These are phyloP conservation scores for Linderina pennispora DNA, from an alignment of 192 early-diverging fungal species.

Conservation along the genomic window DNA sequence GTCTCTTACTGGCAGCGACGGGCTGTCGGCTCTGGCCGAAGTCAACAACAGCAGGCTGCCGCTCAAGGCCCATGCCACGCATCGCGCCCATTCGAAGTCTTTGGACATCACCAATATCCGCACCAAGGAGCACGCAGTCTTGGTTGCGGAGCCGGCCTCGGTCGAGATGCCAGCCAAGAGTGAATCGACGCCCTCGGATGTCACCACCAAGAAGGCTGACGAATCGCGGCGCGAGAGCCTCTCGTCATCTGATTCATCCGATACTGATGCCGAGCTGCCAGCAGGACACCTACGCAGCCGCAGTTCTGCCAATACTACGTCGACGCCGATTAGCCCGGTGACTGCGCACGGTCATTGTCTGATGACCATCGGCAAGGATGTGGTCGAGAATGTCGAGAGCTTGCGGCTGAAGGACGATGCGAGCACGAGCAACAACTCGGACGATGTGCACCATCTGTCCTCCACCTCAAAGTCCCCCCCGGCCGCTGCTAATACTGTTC, in stretches of 20 bases:
- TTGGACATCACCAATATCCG: constrained; percentile 4
- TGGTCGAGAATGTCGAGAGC: constrained; percentile 8
- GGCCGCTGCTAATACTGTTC: no score
- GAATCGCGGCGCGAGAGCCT: no score
- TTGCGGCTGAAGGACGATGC: background rate
- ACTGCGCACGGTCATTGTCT: constrained; percentile 8
- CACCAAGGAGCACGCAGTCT: background rate
- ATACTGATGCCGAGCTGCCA: no score
- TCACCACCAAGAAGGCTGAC: no score
- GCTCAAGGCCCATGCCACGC: background rate
- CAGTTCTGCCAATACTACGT: background rate
- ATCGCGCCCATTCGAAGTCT: constrained; percentile 15
- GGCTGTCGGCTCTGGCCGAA: background rate
- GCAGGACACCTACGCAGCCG: no score
- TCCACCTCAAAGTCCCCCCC: no score
- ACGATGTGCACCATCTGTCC: no score
- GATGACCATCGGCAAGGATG: constrained; percentile 20
- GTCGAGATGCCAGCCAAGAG: constrained; percentile 1
- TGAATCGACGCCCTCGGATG: no score
- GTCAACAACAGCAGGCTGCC: background rate
- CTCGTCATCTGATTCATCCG: no score
- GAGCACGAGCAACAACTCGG: no score
- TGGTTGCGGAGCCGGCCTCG: constrained; percentile 1
- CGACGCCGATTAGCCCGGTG: no score
- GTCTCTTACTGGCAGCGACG: background rate